Evolutionary conservation across 192 early-diverging fungal species (phyloP), one percentile per base, ranked within the genome.

Genomic region (Gamsiella multidivaricata): DNA sequence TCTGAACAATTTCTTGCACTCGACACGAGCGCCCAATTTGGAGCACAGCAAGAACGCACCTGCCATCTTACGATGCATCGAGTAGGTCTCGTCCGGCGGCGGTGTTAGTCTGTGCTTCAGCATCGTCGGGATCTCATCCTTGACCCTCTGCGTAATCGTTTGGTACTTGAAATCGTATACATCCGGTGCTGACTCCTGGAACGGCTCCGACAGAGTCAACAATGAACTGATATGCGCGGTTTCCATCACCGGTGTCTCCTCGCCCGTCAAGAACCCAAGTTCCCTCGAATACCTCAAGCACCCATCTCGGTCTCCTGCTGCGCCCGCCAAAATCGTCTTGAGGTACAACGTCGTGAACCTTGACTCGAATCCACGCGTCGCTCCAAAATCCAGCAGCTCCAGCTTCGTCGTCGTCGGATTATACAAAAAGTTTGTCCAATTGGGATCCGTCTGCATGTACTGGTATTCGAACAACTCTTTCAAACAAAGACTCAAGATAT

Each of bases 391-490:
- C 36, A 99, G 78, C 74, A 99, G 72, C 33, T 91, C 88, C 49
- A 99, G 78, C 80, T 88, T 93, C 50, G 85, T 82, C 11, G 85
- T 87, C 5, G 39, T 33, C 3, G 54, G 68, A 62, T 95, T 91
- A 71, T 96, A 99, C 54, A 99, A 81, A 75, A 99, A 99, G 80
- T 99, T 99, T 54, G 93, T 89, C 97, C 97, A 99, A 76, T 99
- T 99, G 2, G 97, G 97, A 80, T 99, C 97, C 7, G 97, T 99
- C 80, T 99, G 97, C 97, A 99, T 99, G 79, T 93, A 97, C 61
- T 89, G 84, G 81, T 94, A 98, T 51, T 91, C 88, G 74, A 97
- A 98, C 43, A 99, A 81, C 71, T 99, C 96, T 41, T 87, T 82
- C 43, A 99, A 84, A 75, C 93, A 95, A 9, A 99, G 89, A 3